Evolutionary conservation across 2,329 filamentous ascomycete genomes (phyloP), one percentile per base, ranked within the genome.

Genomic region (Trichophyton simii): DNA sequence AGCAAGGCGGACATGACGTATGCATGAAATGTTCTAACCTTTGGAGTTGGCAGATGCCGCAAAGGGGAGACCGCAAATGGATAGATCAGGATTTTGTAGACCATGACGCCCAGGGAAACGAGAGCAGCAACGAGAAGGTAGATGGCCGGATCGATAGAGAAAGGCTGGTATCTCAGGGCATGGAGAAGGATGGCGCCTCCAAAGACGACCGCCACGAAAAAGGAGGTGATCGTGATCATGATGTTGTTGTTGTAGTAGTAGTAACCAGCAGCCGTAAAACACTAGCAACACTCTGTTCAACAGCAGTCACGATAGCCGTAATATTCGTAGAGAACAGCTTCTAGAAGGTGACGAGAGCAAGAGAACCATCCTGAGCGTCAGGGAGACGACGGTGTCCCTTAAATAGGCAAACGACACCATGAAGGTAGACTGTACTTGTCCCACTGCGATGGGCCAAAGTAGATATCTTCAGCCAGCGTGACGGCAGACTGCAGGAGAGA

Each of bases 1-100:
- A 22, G 59, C 38, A 34, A 5, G 48, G 15, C 44, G 36, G 3
- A 13, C 3, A 13, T 34, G 13, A 41, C 9, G 34, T 13, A 36
- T 36, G 34, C 34, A 28, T 18, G n/a, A 6, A 15, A 44, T 18
- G 13, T 3, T 42, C 59, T 18, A 28, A 60, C 59, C 31, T 44
- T 60, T 57, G 59, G 59, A 34, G 48, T 55, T 38, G 59, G 59
- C 8, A 60, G 15, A 31, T 52, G 54, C 18, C 59, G 59, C 22
- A 60, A 34, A 7, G 59, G 59, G 15, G 59, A 60, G 20, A 41
- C 46, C 3, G 44, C 34, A 38, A 54, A 50, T 3, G 59, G 59
- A 31, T 60, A 60, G 18, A 60, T 44, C 34, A 52, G 54, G 31
- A 60, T 34, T 7, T 31, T 28, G 42, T 60, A 60, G 11, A 34